phyloP scores from a whole-genome alignment of 1,284 basidiomycete species.

The Thecaphora frezii region DNA sequence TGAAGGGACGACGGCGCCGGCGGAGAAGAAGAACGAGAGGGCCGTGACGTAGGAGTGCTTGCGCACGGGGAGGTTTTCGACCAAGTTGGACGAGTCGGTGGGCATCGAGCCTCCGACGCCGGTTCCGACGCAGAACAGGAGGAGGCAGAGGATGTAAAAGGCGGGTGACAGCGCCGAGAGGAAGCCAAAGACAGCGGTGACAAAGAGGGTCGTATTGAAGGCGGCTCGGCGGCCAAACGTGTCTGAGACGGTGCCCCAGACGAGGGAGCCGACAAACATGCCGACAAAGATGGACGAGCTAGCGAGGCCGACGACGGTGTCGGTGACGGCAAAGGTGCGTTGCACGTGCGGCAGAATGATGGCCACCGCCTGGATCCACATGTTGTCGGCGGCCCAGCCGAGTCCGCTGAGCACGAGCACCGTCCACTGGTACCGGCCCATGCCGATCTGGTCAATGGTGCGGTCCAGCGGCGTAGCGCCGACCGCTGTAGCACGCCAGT shows the following conservation, averaged over 20 bases:
- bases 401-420: constrained; percentile 48
- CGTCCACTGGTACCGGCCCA: constrained; percentile 66
- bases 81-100: constrained; percentile 88
- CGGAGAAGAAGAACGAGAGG: constrained; percentile 75
- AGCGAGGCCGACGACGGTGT: constrained; percentile 72
- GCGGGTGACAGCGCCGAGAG: constrained; percentile 74
- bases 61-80: constrained; percentile 88
- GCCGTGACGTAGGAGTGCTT: constrained; percentile 92
- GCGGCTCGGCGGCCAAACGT: constrained; percentile 74
- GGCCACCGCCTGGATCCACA: constrained; percentile 65
- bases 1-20: constrained; percentile 37
- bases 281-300: constrained; percentile 82
- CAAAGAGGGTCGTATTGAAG: constrained; percentile 87
- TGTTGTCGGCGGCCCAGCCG: constrained; percentile 57
- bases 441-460: constrained; percentile 84
- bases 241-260: constrained; percentile 59
- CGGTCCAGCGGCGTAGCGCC: constrained; percentile 51
- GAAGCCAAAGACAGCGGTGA: constrained; percentile 87
- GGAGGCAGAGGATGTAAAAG: constrained; percentile 72
- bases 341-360: constrained; percentile 91
- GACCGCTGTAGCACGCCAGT: constrained; percentile 35
- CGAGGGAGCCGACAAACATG: constrained; percentile 91
- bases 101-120: constrained; percentile 84
- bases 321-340: constrained; percentile 67
- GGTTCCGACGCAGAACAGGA: constrained; percentile 84